Conservation (phyloP, 257 asterid genomes). For the Solanum chilense region DNA sequence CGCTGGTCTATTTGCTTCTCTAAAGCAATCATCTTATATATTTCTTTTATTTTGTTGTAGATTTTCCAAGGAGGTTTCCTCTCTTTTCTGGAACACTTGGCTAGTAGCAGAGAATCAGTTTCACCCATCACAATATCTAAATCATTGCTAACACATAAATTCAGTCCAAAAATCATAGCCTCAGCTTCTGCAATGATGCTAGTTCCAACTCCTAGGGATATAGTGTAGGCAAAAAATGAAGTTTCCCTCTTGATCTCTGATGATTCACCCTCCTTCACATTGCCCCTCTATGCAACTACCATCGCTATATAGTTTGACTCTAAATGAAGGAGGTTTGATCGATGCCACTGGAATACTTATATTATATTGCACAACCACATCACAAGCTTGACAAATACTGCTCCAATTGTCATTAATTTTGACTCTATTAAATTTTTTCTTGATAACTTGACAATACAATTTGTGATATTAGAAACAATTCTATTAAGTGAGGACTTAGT, state of each 20-base stretch:
- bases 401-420: background rate
- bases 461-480: background rate
- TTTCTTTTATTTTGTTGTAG: too few relatives aligned
- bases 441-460: background rate
- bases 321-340: background rate
- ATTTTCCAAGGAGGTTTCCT: background rate
- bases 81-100: background rate
- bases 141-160: background rate
- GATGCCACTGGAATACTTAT: background rate
- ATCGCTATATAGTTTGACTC: background rate
- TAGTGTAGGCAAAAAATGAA: background rate
- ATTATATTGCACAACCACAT: background rate
- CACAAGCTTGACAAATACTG: background rate
- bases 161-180: background rate
- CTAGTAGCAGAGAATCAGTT: background rate
- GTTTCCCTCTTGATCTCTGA: background rate
- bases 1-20: too few relatives aligned
- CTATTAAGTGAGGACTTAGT: background rate
- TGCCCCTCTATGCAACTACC: background rate
- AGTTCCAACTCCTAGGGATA: background rate
- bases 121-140: background rate
- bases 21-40: too few relatives aligned
- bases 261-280: too few relatives aligned
- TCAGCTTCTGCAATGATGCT: background rate
- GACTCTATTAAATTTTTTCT: background rate